These are phyloP conservation scores for Boletus sp. DNA, from an alignment of 768 basidiomycete species.

Conservation along the genomic window DNA sequence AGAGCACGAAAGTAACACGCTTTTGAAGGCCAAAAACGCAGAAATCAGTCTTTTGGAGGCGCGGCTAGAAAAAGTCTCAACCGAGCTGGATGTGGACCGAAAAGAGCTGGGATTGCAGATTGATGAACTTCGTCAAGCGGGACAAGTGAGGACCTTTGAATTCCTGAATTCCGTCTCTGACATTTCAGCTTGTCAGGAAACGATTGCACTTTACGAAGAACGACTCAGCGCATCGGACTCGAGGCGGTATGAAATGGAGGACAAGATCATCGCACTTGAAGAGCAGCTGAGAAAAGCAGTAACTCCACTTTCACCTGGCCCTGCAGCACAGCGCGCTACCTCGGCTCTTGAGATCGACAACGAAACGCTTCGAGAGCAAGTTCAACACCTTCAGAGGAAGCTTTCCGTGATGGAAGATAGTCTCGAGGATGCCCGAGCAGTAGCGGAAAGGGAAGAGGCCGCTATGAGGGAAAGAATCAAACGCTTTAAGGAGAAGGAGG, in stretches of 20 bases:
- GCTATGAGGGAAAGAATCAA: slow-evolving; percentile 60
- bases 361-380: slow-evolving; percentile 85
- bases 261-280: slow-evolving; percentile 57
- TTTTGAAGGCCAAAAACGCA: slow-evolving; percentile 54
- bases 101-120: slow-evolving; percentile 70
- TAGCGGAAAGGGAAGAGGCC: slow-evolving; percentile 73
- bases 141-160: slow-evolving; percentile 57
- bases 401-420: slow-evolving; percentile 76
- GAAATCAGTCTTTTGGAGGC: slow-evolving; percentile 58
- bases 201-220: slow-evolving; percentile 94
- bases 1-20: slow-evolving; percentile 48
- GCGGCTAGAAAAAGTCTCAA: slow-evolving; percentile 43
- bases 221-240: slow-evolving; percentile 68
- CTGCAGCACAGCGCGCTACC: slow-evolving; percentile 41
- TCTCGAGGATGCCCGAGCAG: slow-evolving; percentile 71
- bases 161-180: not conserved
- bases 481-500: slow-evolving; percentile 72
- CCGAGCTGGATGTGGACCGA: slow-evolving; percentile 56
- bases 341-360: slow-evolving; percentile 94
- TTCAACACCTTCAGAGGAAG: slow-evolving; percentile 82
- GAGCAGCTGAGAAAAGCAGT: slow-evolving; percentile 39
- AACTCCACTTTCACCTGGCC: slow-evolving; percentile 34
- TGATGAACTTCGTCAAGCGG: slow-evolving; percentile 83
- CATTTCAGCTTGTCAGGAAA: slow-evolving; percentile 55
- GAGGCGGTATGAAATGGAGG: slow-evolving; percentile 77